Percentiles rank a stretch among this genome's conserved stretches.
phyloP scores from a whole-genome alignment of 106 monocot genomes.

The Dendrobium officinale region DNA sequence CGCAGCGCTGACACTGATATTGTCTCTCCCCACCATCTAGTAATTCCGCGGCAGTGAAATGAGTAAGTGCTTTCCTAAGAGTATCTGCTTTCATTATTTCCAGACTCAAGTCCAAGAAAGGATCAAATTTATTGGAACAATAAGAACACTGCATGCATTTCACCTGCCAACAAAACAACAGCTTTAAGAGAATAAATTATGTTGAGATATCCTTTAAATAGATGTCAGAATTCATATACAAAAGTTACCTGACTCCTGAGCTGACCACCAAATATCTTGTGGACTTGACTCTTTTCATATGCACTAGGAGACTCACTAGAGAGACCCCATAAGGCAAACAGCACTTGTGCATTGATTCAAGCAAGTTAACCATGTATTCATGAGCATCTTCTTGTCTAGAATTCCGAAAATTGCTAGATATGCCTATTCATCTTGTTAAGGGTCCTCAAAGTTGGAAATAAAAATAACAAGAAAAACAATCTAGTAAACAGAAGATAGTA shows the following conservation, averaged over 20 bases:
- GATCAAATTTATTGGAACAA: conserved; percentile 83
- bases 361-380: conserved; percentile 94
- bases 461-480: not conserved
- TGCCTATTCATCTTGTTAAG: conserved; percentile 29
- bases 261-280: conserved; percentile 96
- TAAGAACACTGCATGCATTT: conserved; percentile 71
- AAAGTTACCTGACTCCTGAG: conserved; percentile 87
- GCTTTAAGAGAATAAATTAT: not conserved
- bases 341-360: conserved; percentile 97
- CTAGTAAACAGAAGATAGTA: not conserved
- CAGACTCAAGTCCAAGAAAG: conserved; percentile 90
- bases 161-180: conserved; percentile 39
- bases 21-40: conserved; percentile 85
- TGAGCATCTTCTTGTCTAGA: conserved; percentile 99
- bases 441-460: not conserved
- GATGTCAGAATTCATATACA: not conserved
- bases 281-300: conserved; percentile 93
- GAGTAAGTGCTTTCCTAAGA: conserved; percentile 57
- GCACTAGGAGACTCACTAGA: conserved; percentile 77
- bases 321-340: conserved; percentile 91
- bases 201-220: not conserved
- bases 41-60: conserved; percentile 72
- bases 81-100: conserved; percentile 79
- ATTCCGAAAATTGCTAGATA: conserved; percentile 83
- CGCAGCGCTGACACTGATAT: conserved; percentile 80